These are phyloP conservation scores for Apiospora malaysiana DNA, from an alignment of 2,329 filamentous ascomycete genomes.

Conservation along the genomic window DNA sequence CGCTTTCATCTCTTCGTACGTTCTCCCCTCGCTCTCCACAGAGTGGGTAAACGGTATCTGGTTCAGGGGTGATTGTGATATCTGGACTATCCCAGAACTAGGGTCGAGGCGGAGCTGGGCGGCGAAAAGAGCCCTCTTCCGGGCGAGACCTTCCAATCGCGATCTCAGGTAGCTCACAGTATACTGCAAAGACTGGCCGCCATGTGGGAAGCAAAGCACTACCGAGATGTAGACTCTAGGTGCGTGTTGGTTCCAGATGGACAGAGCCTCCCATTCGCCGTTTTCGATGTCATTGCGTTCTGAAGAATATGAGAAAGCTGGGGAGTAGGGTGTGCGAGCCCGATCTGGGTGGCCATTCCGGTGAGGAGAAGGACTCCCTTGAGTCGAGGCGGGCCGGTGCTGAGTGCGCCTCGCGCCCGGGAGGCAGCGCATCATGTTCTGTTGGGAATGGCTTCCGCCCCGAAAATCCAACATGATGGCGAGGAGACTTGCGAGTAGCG, in stretches of 20 bases:
- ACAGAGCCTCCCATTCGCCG: conserved; percentile 34
- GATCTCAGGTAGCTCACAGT: conserved; percentile 34
- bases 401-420: conserved; percentile 2
- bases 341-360: not conserved
- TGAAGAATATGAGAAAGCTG: not conserved
- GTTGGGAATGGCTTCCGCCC: conserved; percentile 1
- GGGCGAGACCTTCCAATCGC: conserved; percentile 36
- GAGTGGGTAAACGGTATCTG: conserved; percentile 35
- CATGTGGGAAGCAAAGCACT: conserved; percentile 40
- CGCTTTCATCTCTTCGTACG: not conserved
- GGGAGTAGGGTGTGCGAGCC: not conserved
- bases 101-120: conserved; percentile 34
- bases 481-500: not conserved
- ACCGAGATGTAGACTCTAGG: conserved; percentile 42
- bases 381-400: not conserved
- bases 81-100: conserved; percentile 27
- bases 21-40: not conserved
- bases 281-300: not conserved
- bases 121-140: conserved; percentile 38
- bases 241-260: conserved; percentile 42
- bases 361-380: not conserved
- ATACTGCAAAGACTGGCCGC: conserved; percentile 31
- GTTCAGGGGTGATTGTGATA: conserved; percentile 33
- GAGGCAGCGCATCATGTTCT: conserved; percentile 2
- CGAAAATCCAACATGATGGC: conserved; percentile 9